Evolutionary conservation across 495 filamentous ascomycete species (phyloP).

Genomic region (Tuber magnatum): DNA sequence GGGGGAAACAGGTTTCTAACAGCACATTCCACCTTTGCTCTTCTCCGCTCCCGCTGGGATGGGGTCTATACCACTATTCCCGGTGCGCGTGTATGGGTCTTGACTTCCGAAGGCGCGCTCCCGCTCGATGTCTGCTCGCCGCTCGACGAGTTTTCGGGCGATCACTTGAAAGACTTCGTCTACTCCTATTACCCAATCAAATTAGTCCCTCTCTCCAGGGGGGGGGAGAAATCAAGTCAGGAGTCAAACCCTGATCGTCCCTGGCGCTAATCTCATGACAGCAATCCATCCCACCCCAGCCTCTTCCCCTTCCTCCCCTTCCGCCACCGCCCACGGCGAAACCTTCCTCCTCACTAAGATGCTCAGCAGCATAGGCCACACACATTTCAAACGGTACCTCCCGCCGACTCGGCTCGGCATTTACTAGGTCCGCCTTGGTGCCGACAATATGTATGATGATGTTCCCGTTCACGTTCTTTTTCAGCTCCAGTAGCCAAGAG

Average conservation of each 20-base stretch:
- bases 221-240: background rate
- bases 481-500: conserved; percentile 55
- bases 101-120: conserved; percentile 13
- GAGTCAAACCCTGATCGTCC: conserved; percentile 63
- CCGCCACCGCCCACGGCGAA: conserved; percentile 1
- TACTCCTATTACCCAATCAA: conserved; percentile 48
- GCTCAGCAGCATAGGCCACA: conserved; percentile 88
- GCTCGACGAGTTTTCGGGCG: conserved; percentile 88
- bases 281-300: conserved; percentile 74
- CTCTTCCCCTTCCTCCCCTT: conserved; percentile 20
- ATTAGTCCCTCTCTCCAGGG: background rate
- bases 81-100: conserved; percentile 3
- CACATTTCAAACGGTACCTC: conserved; percentile 88
- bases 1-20: conserved; percentile 20
- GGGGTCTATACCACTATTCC: conserved; percentile 13
- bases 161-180: conserved; percentile 97
- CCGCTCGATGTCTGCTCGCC: conserved; percentile 36
- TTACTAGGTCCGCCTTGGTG: conserved; percentile 87
- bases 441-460: conserved; percentile 94
- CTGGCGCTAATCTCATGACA: conserved; percentile 95
- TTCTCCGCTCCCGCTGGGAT: conserved; percentile 24
- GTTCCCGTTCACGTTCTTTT: conserved; percentile 48
- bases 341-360: conserved; percentile 48
- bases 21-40: conserved; percentile 32
- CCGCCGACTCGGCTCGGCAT: conserved; percentile 63